These are phyloP conservation scores for Evernia prunastri DNA, from an alignment of 495 filamentous ascomycete genomes.

Conservation along the genomic window DNA sequence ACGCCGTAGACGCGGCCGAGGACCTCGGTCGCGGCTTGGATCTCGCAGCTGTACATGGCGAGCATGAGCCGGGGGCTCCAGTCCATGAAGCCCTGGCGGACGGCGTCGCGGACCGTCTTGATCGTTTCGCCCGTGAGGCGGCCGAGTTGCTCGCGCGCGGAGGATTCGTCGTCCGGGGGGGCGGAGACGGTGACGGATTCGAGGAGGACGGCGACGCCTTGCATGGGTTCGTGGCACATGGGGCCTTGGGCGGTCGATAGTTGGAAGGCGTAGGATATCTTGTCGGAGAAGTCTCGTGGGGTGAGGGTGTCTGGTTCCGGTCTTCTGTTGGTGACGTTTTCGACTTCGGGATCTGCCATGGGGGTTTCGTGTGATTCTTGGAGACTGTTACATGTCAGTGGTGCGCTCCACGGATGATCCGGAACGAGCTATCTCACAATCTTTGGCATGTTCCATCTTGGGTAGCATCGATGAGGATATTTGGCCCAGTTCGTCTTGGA, in stretches of 20 bases:
- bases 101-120: constrained; percentile 76
- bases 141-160: constrained; percentile 59
- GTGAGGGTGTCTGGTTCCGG: constrained; percentile 46
- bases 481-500: constrained; percentile 76
- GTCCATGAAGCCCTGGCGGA: constrained; percentile 82
- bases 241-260: constrained; percentile 84
- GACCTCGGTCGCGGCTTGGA: constrained; percentile 93
- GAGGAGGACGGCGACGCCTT: constrained; percentile 86
- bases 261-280: constrained; percentile 88
- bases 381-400: constrained; percentile 10
- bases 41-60: constrained; percentile 98
- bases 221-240: constrained; percentile 87
- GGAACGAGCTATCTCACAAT: constrained; percentile 50
- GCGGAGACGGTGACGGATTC: constrained; percentile 63
- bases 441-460: constrained; percentile 63
- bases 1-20: constrained; percentile 92
- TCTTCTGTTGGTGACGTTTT: constrained; percentile 20
- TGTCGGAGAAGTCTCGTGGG: constrained; percentile 75
- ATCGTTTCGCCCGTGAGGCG: constrained; percentile 87
- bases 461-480: constrained; percentile 82
- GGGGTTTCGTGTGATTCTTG: constrained; percentile 19
- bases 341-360: not conserved
- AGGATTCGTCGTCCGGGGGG: constrained; percentile 48
- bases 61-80: constrained; percentile 91
- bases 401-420: not conserved